phyloP scores from a whole-genome alignment of 2,329 filamentous ascomycete species.

The Clarireedia hainanense region DNA sequence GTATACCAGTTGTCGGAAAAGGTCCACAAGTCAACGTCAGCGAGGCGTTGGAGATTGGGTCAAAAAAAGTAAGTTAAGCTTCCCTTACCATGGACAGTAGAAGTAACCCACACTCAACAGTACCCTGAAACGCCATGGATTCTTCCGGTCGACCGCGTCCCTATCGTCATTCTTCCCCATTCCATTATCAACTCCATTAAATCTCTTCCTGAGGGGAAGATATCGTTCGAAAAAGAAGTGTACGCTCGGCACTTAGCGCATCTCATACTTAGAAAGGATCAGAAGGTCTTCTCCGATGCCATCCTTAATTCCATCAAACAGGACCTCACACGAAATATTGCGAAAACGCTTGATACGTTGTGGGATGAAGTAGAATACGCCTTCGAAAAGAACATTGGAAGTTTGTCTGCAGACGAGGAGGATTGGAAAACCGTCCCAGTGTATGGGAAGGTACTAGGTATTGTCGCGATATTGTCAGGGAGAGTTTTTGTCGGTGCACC shows the following conservation, averaged over 20 bases:
- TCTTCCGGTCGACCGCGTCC: background rate
- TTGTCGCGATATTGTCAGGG: slow-evolving; percentile 34
- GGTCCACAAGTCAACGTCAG: background rate
- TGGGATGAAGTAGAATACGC: slow-evolving; percentile 21
- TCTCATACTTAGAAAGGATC: background rate
- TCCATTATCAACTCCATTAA: background rate
- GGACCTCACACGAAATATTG: slow-evolving; percentile 22
- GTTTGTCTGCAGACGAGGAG: slow-evolving; percentile 17
- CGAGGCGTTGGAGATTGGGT: background rate
- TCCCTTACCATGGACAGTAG: too few relatives aligned
- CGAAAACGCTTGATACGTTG: slow-evolving; percentile 14
- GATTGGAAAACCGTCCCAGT: slow-evolving; percentile 26
- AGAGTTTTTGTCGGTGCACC: slow-evolving; percentile 23
- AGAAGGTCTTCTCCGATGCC: slow-evolving; percentile 1
- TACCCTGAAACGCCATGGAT: slow-evolving; percentile 1
- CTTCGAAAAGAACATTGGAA: slow-evolving; percentile 14
- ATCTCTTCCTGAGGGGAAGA: background rate
- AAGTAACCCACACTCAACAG: background rate
- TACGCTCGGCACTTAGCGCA: background rate
- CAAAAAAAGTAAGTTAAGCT: background rate
- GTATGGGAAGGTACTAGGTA: slow-evolving; percentile 30
- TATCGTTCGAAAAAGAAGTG: slow-evolving; percentile 5
- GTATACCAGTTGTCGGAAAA: background rate
- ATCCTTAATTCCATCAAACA: slow-evolving; percentile 15
- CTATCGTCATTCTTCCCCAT: slow-evolving; percentile 1